These are phyloP conservation scores for Phyllosticta paracitricarpa DNA, from an alignment of 2,329 filamentous ascomycete species.

Conservation along the genomic window DNA sequence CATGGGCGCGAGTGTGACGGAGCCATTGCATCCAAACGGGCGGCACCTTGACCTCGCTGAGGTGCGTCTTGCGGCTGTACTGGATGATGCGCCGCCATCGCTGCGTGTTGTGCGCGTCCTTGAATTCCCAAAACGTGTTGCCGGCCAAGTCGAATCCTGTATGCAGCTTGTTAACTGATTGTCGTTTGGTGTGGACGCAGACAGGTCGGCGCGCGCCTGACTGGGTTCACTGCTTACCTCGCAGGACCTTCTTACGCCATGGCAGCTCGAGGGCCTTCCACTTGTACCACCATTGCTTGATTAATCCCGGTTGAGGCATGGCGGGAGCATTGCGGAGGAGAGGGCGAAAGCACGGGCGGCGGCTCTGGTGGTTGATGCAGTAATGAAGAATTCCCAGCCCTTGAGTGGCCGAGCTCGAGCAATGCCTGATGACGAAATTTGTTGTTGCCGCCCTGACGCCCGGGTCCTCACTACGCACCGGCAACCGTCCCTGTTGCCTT, in stretches of 20 bases:
- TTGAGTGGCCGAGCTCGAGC: constrained; percentile 7
- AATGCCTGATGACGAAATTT: neutral
- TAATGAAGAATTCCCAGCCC: neutral
- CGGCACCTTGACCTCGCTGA: constrained; percentile 48
- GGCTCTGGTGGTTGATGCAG: constrained; percentile 3
- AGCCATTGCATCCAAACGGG: constrained; percentile 62
- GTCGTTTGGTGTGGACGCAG: neutral
- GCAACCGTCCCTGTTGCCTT: neutral
- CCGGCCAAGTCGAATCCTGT: constrained; percentile 51
- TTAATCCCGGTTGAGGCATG: constrained; percentile 16
- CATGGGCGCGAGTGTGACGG: constrained; percentile 46
- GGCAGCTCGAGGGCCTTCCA: constrained; percentile 54
- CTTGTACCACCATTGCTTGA: constrained; percentile 45
- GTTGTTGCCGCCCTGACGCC: neutral
- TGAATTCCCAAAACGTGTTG: constrained; percentile 60
- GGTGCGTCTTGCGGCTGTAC: constrained; percentile 42
- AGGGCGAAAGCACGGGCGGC: neutral
- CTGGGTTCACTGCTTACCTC: constrained; percentile 32
- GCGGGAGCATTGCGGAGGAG: neutral
- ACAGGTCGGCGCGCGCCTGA: neutral
- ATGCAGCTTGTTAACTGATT: neutral
- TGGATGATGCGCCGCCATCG: constrained; percentile 51
- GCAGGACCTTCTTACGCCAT: constrained; percentile 51
- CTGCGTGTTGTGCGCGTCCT: constrained; percentile 44
- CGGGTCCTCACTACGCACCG: neutral